phyloP scores from a whole-genome alignment of 345 rosid species.

The Hypericum androsaemum region DNA sequence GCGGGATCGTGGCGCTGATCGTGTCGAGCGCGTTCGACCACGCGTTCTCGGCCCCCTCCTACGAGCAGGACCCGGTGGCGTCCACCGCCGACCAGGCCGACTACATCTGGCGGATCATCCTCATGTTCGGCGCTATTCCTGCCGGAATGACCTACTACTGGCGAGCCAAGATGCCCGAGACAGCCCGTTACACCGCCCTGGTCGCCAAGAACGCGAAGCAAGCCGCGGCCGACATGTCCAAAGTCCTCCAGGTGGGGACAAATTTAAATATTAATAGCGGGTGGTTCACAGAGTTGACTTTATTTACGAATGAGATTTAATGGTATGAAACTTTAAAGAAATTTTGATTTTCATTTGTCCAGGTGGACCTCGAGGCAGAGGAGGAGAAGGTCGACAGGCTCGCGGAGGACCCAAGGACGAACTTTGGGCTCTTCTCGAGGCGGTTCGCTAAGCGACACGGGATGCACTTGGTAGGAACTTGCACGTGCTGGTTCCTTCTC shows the following conservation, averaged over 20 bases:
- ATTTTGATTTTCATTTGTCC: too few species aligned
- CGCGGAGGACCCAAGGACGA: neutral
- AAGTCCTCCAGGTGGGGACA: slow-evolving; percentile 3
- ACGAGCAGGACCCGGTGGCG: slow-evolving; percentile 1
- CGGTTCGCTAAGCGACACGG: neutral
- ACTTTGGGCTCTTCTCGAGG: neutral
- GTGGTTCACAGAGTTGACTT: too few species aligned
- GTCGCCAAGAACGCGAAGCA: slow-evolving; percentile 13
- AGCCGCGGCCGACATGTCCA: slow-evolving; percentile 20
- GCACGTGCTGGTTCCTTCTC: neutral
- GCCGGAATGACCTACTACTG: slow-evolving; percentile 15
- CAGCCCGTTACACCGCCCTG: slow-evolving; percentile 18
- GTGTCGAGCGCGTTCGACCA: slow-evolving; percentile 10
- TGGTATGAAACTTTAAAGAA: too few species aligned
- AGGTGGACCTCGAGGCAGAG: slow-evolving; percentile 7
- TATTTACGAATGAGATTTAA: too few species aligned
- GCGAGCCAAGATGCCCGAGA: slow-evolving; percentile 19
- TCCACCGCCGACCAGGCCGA: slow-evolving; percentile 15
- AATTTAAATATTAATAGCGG: too few species aligned
- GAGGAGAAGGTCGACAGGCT: neutral
- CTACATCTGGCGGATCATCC: slow-evolving; percentile 15
- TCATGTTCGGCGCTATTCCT: slow-evolving; percentile 15
- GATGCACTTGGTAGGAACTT: neutral
- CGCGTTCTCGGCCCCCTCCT: slow-evolving; percentile 9
- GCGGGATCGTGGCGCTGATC: slow-evolving; percentile 13